Evolutionary conservation across 768 basidiomycete species (phyloP).

Genomic region (Naganishia antarctica): DNA sequence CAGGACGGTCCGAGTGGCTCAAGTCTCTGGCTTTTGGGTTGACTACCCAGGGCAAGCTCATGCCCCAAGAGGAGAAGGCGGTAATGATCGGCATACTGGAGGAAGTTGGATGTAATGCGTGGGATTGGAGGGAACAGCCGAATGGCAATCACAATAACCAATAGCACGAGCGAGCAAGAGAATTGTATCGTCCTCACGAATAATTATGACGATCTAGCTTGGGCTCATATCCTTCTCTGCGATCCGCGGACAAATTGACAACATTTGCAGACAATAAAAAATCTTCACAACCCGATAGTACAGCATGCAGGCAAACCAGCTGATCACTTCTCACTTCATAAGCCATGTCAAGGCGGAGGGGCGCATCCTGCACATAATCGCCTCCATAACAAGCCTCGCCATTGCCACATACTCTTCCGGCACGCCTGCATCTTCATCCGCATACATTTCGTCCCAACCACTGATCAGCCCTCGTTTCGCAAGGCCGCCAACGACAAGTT

Average conservation of each 20-base stretch:
- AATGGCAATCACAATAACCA: too few species aligned
- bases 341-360: conserved; percentile 16
- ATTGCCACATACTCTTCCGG: conserved; percentile 8
- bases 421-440: conserved; percentile 5
- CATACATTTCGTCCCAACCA: conserved; percentile 11
- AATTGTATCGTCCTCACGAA: too few species aligned
- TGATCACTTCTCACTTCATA: conserved; percentile 2
- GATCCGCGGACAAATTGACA: neutral
- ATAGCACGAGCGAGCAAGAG: too few species aligned
- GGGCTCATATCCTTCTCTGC: too few species aligned
- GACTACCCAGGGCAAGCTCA: conserved; percentile 11
- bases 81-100: conserved; percentile 13
- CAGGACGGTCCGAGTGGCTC: conserved; percentile 21
- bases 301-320: neutral
- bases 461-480: conserved; percentile 9
- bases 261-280: neutral
- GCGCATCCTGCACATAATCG: conserved; percentile 12
- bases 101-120: conserved; percentile 12
- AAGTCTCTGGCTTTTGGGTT: conserved; percentile 14
- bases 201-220: too few species aligned
- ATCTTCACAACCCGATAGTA: neutral
- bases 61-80: conserved; percentile 16
- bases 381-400: conserved; percentile 15
- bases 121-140: conserved; percentile 21
- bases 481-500: conserved; percentile 3